Base-by-base conservation (phyloP, 2,329 filamentous ascomycete species). In the Alternaria sp. region DNA sequence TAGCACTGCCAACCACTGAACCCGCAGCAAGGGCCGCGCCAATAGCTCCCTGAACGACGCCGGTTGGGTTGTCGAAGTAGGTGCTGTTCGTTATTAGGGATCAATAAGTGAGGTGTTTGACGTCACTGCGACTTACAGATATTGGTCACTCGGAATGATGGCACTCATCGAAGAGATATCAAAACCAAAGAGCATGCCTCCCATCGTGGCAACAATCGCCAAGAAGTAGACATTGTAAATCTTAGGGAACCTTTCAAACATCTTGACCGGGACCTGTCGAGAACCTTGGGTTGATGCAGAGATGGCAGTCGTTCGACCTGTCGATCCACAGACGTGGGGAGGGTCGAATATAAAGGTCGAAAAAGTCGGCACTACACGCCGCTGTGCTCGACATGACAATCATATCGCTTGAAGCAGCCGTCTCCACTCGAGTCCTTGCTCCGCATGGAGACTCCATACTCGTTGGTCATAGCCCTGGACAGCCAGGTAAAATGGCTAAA, bases 181-280 rank as follows among this genome's bases (percentile, higher is more conserved):
- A 76, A 94, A 94, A 71, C 92, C 92, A 73, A 94, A 93, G 20
- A 93, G 83, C 28, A 87, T 88, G 75, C 90, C 90, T 69, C 90
- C 90, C 82, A 84, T 84, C 63, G 87, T 84, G 76, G 87, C 83
- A 75, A 88, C 86, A 73, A 84, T 84, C 50, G 86, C 84, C 67
- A 88, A 86, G 60, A 84, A 77, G 73, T 89, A 89, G 71, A 88
- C 84, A 68, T 88, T 88, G 30, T 86, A 84, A 58, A 87, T 84
- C 56, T 78, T 85, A 25, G 85, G 85, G 25, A 86, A 67, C 23
- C 64, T 70, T 56, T 75, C 76, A 30, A 72, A 71, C 76, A 80
- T 79, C 63, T 41, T 72, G 68, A 49, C 41, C 45, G 49, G 50
- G 47, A 53, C 66, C 65, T 56, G 66, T 61, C 58, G 3, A 59